Percentiles rank a stretch among this genome's conserved stretches.
These are phyloP conservation scores for Colletotrichum tropicicola DNA, from an alignment of 2,329 filamentous ascomycete species.

Conservation along the genomic window DNA sequence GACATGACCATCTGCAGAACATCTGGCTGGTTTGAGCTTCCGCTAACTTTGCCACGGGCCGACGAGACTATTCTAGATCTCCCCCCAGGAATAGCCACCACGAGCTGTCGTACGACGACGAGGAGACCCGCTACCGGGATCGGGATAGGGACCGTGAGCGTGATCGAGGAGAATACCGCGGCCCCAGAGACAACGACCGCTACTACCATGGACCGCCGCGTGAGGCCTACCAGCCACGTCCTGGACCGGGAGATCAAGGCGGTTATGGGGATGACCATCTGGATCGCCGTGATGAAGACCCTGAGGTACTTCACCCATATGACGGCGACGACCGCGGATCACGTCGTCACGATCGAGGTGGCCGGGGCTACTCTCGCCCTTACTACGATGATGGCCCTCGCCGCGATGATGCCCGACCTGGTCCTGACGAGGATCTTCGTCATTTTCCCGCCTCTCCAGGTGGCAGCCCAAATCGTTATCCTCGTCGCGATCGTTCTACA, in stretches of 20 bases:
- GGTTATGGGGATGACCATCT: slow-evolving; percentile 39
- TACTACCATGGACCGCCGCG: slow-evolving; percentile 34
- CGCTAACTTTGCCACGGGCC: slow-evolving; percentile 57
- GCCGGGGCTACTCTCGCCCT: slow-evolving; percentile 26
- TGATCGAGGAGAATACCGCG: slow-evolving; percentile 13
- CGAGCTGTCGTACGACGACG: slow-evolving; percentile 45
- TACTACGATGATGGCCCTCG: slow-evolving; percentile 28
- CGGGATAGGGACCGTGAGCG: slow-evolving; percentile 29
- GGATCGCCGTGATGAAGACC: slow-evolving; percentile 39
- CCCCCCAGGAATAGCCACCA: slow-evolving; percentile 43
- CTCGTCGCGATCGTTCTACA: slow-evolving; percentile 31
- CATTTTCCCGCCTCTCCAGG: slow-evolving; percentile 22
- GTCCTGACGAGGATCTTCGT: slow-evolving; percentile 31
- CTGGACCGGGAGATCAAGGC: slow-evolving; percentile 36
- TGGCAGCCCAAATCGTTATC: slow-evolving; percentile 28
- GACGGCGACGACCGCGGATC: slow-evolving; percentile 44
- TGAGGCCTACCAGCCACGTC: slow-evolving; percentile 30
- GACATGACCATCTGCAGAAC: slow-evolving; percentile 30
- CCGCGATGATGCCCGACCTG: slow-evolving; percentile 26
- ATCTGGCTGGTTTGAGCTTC: slow-evolving; percentile 41
- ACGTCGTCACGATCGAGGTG: slow-evolving; percentile 31
- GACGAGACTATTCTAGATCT: slow-evolving; percentile 54
- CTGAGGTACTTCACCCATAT: slow-evolving; percentile 43
- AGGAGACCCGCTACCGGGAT: slow-evolving; percentile 35
- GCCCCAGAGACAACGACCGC: slow-evolving; percentile 28